phyloP scores from a whole-genome alignment of 78 protist genomes.

The Dictyostelium brefeldianum region DNA sequence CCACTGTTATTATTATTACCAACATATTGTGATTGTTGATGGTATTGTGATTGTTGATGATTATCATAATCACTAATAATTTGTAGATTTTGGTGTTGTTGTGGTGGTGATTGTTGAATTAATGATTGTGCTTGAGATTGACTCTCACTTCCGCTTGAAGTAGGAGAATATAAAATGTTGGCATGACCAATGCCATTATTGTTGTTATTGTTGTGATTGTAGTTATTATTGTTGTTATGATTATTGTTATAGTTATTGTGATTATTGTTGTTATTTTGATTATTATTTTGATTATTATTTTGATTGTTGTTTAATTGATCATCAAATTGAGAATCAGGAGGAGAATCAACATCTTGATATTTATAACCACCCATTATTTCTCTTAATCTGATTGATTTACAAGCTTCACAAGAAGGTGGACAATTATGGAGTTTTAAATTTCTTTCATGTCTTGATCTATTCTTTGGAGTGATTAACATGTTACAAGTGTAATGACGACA shows the following conservation, averaged over 20 bases:
- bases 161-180: slow-evolving; percentile 9
- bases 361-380: slow-evolving; percentile 27
- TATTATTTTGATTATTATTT: not conserved
- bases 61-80: too few species aligned
- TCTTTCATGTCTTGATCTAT: slow-evolving; percentile 31
- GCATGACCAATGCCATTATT: not conserved
- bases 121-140: not conserved
- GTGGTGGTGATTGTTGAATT: not conserved
- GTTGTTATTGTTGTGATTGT: not conserved
- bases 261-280: not conserved
- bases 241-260: not conserved
- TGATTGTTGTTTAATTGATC: not conserved
- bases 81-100: not conserved
- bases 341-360: slow-evolving; percentile 3
- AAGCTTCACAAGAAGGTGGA: slow-evolving; percentile 20
- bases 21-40: too few species aligned
- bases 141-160: not conserved
- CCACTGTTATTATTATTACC: too few species aligned
- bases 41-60: too few species aligned
- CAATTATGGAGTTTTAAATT: slow-evolving; percentile 24
- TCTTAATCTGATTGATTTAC: slow-evolving; percentile 14
- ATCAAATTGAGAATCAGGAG: not conserved
- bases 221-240: not conserved
- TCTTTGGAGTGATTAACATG: slow-evolving; percentile 26
- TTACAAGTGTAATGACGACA: slow-evolving; percentile 13